Base-by-base conservation (phyloP, 1,139 yeast species). In the Yamadazyma conglobata region DNA sequence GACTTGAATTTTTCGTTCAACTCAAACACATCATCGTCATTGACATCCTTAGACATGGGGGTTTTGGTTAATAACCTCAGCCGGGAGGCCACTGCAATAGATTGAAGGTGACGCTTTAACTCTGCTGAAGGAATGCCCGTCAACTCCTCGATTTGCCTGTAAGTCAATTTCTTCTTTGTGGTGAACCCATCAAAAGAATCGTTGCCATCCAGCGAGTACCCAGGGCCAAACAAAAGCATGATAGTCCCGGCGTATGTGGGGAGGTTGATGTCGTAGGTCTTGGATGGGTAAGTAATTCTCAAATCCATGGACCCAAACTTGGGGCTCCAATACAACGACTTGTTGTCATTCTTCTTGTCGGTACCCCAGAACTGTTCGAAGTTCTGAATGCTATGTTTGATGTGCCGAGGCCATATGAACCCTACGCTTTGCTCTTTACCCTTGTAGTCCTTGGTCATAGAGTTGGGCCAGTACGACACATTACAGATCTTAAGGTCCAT, bases 21-120 rank as follows among this genome's bases (percentile, higher is more conserved):
- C 18, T 65, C 60, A 50, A 91, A 89, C 11, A 56, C 56, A 56
- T 89, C 96, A 4, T 58, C 60, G 1, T 71, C 64, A 27, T 73
- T 72, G 18, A 89, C 78, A 7, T 80, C 88, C 42, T 79, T 81
- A 0, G 85, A 66, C 80, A 79, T 74, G 8, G 96, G 96, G 15
- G 56, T 63, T 49, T 88, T 89, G 15, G 67, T 63, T 40, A 89
- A 60, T 10, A 89, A 64, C 40, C 94, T 69, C 46, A 88, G 79
- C 40, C 81, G 73, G 2, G 95, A 89, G 0, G 95, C 93, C 27
- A 87, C 85, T 0, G 95, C 80, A 20, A 91, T 73, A 1, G 96
- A 86, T 50, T 85, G 86, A 35, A 91, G 58, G 40, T 87, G 93
- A 35, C 96, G 72, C 22, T 70, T 69, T 24, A 89, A 63, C 44